Evolutionary conservation across 106 monocot species (phyloP), one percentile per base, ranked within the genome.

Genomic region (Dactylorhiza incarnata): DNA sequence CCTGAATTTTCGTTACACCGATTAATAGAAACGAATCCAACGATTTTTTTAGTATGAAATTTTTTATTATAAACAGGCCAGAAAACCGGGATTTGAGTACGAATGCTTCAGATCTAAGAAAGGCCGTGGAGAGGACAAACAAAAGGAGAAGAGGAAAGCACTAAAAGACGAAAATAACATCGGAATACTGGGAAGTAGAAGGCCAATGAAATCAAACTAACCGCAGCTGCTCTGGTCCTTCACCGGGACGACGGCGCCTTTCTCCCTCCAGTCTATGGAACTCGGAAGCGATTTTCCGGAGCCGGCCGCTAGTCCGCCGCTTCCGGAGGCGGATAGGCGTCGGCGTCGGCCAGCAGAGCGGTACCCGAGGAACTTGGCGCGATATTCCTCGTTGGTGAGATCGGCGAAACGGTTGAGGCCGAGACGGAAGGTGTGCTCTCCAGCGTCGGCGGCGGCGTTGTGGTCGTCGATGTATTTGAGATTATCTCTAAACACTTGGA

Each of bases 391-490:
- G 73, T 96, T 92, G n/a, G 90, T 96, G 47, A 96, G 78, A 69
- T 96, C 95, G 19, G 95, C 95, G 84, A 96, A 96, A 17, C 85
- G 82, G 82, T 86, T 96, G 48, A 96, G 62, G 20, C 90, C 93
- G 37, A 96, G 73, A 13, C 74, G 54, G 78, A 81, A 96, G 6
- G 85, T 77, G 72, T 84, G 86, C 14, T 58, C 68, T 16, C 84
- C 81, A 4, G 48, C 75, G 45, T 84, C 86, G 22, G 83, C 84
- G 51, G 54, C 82, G 26, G 84, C 81, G 85, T 93, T 96, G 82
- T 90, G 88, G 75, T 80, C 92, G 79, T 96, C 92, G 52, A 96
- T 70, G 84, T 75, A 92, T 7, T 79, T 46, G 69, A 90, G 85
- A 61, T 96, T 96, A 16, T 92, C 93, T 77, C 82, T 90, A 78